Evolutionary conservation across 108 stramenopile species (phyloP).

Genomic region (Skeletonema menzelii): DNA sequence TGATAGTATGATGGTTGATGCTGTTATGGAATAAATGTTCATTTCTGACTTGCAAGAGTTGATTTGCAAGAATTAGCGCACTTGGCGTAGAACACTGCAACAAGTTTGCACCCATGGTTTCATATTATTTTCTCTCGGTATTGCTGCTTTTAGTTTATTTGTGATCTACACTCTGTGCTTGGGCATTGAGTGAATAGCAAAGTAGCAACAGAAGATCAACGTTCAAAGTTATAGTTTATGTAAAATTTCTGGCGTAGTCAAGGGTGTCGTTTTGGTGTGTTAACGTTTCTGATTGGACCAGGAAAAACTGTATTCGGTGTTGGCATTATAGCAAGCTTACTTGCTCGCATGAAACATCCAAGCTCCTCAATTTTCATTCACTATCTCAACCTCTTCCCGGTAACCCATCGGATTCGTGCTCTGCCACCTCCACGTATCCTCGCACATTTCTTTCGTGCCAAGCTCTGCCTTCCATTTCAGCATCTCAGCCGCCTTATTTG

Average conservation of each 20-base stretch:
- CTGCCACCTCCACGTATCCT: conserved; percentile 99
- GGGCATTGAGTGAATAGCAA: not conserved
- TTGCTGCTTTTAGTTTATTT: not conserved
- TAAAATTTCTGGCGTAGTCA: not conserved
- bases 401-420: conserved; percentile 95
- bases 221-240: not conserved
- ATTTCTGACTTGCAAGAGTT: not conserved
- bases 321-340: not conserved
- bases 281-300: no score
- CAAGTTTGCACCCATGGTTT: not conserved
- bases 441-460: conserved; percentile 92
- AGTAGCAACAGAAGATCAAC: not conserved
- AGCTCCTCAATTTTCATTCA: conserved; percentile 23
- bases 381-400: conserved; percentile 51
- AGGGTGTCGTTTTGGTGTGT: no score
- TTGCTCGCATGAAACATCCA: no score
- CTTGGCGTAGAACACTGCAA: not conserved
- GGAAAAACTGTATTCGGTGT: no score
- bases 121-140: conserved; percentile 3
- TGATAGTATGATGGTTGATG: conserved; percentile 3
- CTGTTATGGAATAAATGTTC: conserved; percentile 1
- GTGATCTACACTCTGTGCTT: not conserved
- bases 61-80: not conserved
- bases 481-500: conserved; percentile 70
- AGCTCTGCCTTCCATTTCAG: conserved; percentile 91